Conservation (phyloP, 306 rosid species). For the Cajanus cajan region DNA sequence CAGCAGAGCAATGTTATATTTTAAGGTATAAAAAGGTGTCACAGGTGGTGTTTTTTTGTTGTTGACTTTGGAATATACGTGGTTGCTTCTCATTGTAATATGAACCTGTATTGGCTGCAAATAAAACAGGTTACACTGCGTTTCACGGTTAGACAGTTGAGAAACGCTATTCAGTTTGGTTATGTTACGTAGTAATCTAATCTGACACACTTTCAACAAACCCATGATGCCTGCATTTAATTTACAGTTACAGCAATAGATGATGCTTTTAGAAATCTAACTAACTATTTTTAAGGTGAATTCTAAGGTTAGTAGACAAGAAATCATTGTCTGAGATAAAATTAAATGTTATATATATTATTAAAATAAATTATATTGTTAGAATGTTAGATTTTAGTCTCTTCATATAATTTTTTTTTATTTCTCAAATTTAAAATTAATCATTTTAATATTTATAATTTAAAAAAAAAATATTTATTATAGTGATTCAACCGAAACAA, state of each 20-base stretch:
- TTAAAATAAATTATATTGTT: too few relatives aligned
- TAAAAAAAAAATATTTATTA: too few relatives aligned
- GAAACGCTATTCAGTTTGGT: neutral
- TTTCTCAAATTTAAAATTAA: too few relatives aligned
- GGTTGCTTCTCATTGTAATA: slow-evolving; percentile 27
- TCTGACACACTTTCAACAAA: neutral
- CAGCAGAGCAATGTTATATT: slow-evolving; percentile 43
- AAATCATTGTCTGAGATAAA: too few relatives aligned
- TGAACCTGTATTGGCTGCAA: slow-evolving; percentile 1
- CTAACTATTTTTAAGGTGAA: too few relatives aligned
- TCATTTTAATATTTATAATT: too few relatives aligned
- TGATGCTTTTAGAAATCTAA: too few relatives aligned
- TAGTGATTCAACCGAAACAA: too few relatives aligned
- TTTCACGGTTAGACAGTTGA: slow-evolving; percentile 37
- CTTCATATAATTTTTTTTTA: too few relatives aligned
- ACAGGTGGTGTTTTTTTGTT: neutral
- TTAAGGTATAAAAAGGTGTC: neutral
- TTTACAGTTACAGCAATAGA: neutral
- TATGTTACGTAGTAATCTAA: neutral
- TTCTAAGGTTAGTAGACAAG: too few relatives aligned
- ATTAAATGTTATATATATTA: too few relatives aligned
- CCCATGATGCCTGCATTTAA: neutral
- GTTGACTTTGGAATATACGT: slow-evolving; percentile 29
- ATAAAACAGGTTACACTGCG: neutral
- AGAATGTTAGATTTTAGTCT: too few relatives aligned